Evolutionary conservation across 1,139 yeast genomes (phyloP), one percentile per base, ranked within the genome.

Genomic region (Diutina sp.): DNA sequence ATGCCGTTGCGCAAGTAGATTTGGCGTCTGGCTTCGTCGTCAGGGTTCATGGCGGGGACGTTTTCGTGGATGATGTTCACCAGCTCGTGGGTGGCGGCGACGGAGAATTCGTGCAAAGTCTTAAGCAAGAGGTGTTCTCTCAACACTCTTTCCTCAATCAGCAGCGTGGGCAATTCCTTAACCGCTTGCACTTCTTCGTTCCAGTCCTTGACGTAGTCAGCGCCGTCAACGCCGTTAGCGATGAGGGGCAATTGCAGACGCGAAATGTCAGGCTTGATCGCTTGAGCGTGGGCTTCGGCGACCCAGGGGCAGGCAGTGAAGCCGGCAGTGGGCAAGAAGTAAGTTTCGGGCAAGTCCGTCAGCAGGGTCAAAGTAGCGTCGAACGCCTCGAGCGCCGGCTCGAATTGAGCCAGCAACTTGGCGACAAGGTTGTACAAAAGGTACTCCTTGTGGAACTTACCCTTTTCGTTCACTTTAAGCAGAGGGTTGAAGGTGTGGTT

Each of bases 141-240:
- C 58, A 85, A 72, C 56, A 90, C 76, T 60, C 93, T 80, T 60
- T 87, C 91, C 58, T 82, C 82, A 58, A 89, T 69, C 35, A 79
- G 69, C 3, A 73, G 65, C 54, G 74, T 75, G 32, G 89, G 83
- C 60, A 90, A 75, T 63, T 90, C 97, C 60, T 84, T 80, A 55
- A 90, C 77, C 6, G 89, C 77, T 72, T 93, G 98, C 64, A 85
- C 83, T 63, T 93, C 97, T 62, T 87, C 96, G 67, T 90, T 90
- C 90, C 96, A 91, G 64, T 90, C 97, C 63, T 85, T 82, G 58
- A 74, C 78, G 44, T 73, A 66, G 56, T 76, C 84, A 28, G 81
- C 78, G 29, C 84, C 85, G 62, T 82, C 87, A 32, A 78, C 76
- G 41, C 87, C 88, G 60, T 80, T 78, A 48, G 70, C 62, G 50